phyloP scores from a whole-genome alignment of 352 stramenopile genomes.

The Thalassiosira mediterranea region DNA sequence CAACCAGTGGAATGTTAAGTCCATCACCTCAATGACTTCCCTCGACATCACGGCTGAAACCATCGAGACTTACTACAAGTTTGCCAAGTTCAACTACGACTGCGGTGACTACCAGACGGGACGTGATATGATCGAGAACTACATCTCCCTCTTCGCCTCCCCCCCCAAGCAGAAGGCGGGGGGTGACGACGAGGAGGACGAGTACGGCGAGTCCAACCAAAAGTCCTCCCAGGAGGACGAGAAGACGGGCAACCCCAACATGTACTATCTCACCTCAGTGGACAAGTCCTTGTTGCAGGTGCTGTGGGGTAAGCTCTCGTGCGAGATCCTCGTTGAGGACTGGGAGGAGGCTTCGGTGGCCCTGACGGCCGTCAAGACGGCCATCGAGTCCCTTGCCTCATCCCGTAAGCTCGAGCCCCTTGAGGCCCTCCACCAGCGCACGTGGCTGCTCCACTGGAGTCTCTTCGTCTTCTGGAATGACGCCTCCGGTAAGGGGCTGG shows the following conservation, averaged over 20 bases:
- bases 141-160: conserved; percentile 79
- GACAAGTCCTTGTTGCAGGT: conserved; percentile 81
- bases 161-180: conserved; percentile 56
- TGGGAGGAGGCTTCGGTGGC: conserved; percentile 94
- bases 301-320: conserved; percentile 95
- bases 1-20: conserved; percentile 78
- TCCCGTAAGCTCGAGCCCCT: conserved; percentile 83
- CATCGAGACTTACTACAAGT: conserved; percentile 92
- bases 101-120: conserved; percentile 93
- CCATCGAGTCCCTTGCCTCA: conserved; percentile 89
- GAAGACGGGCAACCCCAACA: conserved; percentile 74
- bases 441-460: conserved; percentile 98
- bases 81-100: conserved; percentile 96
- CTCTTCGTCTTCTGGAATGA: conserved; percentile 94
- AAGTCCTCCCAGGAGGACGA: conserved; percentile 44
- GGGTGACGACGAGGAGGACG: conserved; percentile 60
- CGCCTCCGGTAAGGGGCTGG: conserved; percentile 88
- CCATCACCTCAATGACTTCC: conserved; percentile 68
- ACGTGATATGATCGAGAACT: conserved; percentile 81
- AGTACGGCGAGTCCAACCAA: conserved; percentile 11
- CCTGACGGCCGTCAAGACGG: conserved; percentile 91
- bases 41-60: conserved; percentile 89
- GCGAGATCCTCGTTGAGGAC: conserved; percentile 95
- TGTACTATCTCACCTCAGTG: conserved; percentile 82
- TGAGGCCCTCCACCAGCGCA: conserved; percentile 95